Evolutionary conservation across 306 rosid genomes (phyloP).

Genomic region (Aeschynomene evenia): DNA sequence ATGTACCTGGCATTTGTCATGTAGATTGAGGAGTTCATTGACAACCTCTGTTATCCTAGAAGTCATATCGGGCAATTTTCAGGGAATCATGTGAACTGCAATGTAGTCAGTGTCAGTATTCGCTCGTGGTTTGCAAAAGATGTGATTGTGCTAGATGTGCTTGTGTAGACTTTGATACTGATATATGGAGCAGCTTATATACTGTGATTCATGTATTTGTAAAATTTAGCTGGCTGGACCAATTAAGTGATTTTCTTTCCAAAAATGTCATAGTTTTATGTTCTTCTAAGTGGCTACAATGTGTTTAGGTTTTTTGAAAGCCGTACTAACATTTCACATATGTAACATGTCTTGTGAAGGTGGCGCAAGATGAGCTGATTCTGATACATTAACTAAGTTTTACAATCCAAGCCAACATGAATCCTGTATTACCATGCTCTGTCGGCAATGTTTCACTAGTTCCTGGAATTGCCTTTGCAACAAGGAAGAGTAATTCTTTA

Average conservation of each 20-base stretch:
- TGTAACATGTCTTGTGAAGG: slow-evolving; percentile 29
- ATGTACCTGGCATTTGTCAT: slow-evolving; percentile 4
- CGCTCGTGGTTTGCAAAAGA: background rate
- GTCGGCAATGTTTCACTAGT: slow-evolving; percentile 64
- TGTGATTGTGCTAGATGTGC: slow-evolving; percentile 17
- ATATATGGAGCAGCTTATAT: background rate
- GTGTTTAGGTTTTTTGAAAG: background rate
- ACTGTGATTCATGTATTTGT: slow-evolving; percentile 7
- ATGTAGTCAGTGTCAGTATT: background rate
- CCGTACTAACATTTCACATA: background rate
- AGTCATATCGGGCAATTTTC: background rate
- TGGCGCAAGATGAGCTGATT: slow-evolving; percentile 32
- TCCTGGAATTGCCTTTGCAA: slow-evolving; percentile 60
- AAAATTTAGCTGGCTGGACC: slow-evolving; percentile 15
- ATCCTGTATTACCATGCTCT: slow-evolving; percentile 62
- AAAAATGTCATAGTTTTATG: background rate
- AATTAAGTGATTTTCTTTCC: background rate
- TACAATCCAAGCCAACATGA: slow-evolving; percentile 53
- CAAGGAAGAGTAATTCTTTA: slow-evolving; percentile 50
- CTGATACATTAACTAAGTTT: slow-evolving; percentile 24
- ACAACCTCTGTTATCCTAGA: background rate
- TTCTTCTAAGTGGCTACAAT: background rate
- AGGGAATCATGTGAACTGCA: slow-evolving; percentile 2
- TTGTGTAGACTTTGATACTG: slow-evolving; percentile 13
- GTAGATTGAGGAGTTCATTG: background rate